Evolutionary conservation across 371 early-diverging fungal genomes (phyloP), one percentile per base, ranked within the genome.

Genomic region (Smittium mucronatum): DNA sequence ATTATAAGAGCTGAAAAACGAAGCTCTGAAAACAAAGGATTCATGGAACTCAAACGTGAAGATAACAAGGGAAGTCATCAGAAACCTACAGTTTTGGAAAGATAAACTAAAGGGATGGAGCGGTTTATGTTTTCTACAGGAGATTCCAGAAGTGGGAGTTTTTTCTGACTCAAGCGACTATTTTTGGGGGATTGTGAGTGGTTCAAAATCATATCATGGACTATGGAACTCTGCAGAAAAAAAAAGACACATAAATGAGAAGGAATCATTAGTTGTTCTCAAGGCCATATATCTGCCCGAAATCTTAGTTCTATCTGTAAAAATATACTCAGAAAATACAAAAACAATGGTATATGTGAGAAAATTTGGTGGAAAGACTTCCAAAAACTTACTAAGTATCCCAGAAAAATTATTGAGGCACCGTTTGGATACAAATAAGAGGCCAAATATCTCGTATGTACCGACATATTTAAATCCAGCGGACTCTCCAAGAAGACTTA

Each of bases 11-110:
- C 47, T 47, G 25, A 47, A 47, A 47, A 47, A 30, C 16, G 32
- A 68, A 34, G 5, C 30, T 15, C 8, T 47, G 25, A 47, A 47
- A 25, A 47, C 47, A 30, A 67, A 8, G 15, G 47, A 29, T 31
- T 47, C 25, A 47, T 70, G 69, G 47, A 57, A 58, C 34, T 33
- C 30, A n/a, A 17, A 34, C 36, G 29, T 30, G 57, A 58, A 60
- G 1, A 34, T 29, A 70, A 29, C 25, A 25, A 47, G 31, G 26
- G 15, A 8, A 47, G 47, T 25, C 47, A 47, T 25, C 15, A 25
- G 25, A 25, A 47, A 47, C 47, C 47, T 47, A 47, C 15, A 47
- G 47, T 47, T 15, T 8, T 47, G 47, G 47, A 47, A 25, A 25
- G 47, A 47, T 47, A 8, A 47, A 25, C 25, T 47, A 47, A 47